phyloP scores from a whole-genome alignment of 1,284 basidiomycete genomes.

The Ceratorhiza oryzae-sativae region DNA sequence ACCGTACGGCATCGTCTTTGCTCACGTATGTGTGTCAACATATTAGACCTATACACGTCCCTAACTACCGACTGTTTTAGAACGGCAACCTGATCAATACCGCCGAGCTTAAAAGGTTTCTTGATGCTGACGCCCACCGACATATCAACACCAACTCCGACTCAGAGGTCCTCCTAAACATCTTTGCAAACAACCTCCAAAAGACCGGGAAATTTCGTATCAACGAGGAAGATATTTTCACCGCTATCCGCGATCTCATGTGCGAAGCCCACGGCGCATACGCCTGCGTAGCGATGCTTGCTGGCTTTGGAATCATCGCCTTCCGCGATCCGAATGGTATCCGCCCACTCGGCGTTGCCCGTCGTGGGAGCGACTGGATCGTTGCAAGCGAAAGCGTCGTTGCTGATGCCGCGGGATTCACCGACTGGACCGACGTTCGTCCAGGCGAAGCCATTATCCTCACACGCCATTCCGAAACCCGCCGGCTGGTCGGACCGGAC shows the following conservation, averaged over 20 bases:
- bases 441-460: constrained; percentile 94
- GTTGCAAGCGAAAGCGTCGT: constrained; percentile 97
- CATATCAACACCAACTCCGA: constrained; percentile 99
- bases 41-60: background rate
- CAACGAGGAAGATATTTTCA: constrained; percentile 99
- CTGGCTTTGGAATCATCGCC: constrained; percentile 97
- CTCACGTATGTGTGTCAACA: constrained; percentile 72
- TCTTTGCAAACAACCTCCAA: constrained; percentile 97
- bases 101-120: constrained; percentile 80
- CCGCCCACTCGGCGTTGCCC: constrained; percentile 86
- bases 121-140: constrained; percentile 96
- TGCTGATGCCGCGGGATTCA: constrained; percentile 90
- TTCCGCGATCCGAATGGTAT: constrained; percentile 99
- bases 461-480: constrained; percentile 76
- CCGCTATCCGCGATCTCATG: constrained; percentile 91
- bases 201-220: constrained; percentile 99
- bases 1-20: constrained; percentile 97
- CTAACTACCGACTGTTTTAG: constrained; percentile 55
- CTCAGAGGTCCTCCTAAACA: constrained; percentile 96
- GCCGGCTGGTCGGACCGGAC: constrained; percentile 73
- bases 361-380: constrained; percentile 83
- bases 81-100: constrained; percentile 99
- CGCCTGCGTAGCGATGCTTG: constrained; percentile 97
- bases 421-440: constrained; percentile 91
- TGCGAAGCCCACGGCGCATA: constrained; percentile 90